Conservation (phyloP, 768 basidiomycete genomes). For the Serendipita vermifera region DNA sequence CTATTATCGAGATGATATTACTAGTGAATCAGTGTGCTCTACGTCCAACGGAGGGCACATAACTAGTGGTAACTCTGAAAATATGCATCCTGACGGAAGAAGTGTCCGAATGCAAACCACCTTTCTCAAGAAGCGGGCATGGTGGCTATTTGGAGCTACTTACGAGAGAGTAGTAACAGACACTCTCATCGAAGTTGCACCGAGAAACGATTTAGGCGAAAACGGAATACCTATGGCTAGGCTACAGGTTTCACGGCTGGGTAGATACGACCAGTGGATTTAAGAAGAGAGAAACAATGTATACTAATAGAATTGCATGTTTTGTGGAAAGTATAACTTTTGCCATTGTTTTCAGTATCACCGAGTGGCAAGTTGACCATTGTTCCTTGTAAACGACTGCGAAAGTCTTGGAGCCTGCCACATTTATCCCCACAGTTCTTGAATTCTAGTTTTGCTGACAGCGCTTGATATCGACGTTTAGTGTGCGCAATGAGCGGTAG, state of each 20-base stretch:
- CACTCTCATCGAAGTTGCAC: not conserved
- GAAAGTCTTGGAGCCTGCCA: too few species aligned
- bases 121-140: not conserved
- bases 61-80: not conserved
- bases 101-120: not conserved
- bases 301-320: too few species aligned
- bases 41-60: not conserved
- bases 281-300: too few species aligned
- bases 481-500: not conserved
- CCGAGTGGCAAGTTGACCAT: too few species aligned
- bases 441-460: too few species aligned
- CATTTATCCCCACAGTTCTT: too few species aligned
- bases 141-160: constrained; percentile 4
- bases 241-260: not conserved
- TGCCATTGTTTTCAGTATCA: too few species aligned
- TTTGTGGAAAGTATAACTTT: too few species aligned
- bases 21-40: not conserved
- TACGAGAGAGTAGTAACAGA: not conserved
- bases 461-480: too few species aligned
- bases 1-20: not conserved
- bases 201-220: not conserved
- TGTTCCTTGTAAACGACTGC: too few species aligned
- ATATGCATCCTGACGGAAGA: not conserved
- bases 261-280: not conserved
- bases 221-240: not conserved